These are phyloP conservation scores for Cymbopogon citratus DNA, from an alignment of 176 grass and related monocot genomes.

Conservation along the genomic window DNA sequence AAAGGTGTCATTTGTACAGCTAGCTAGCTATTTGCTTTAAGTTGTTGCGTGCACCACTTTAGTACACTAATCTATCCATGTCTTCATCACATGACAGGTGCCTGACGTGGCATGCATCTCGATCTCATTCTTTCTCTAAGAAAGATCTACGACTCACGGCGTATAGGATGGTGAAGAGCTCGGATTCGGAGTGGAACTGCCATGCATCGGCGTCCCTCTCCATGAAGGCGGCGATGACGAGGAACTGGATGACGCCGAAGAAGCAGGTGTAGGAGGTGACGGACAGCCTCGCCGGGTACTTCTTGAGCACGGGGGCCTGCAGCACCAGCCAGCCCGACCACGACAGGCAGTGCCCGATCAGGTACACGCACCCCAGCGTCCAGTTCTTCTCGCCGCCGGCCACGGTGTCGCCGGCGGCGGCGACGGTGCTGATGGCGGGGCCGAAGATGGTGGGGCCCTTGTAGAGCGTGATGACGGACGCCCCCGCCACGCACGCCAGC, in stretches of 20 bases:
- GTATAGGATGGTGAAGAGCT: slow-evolving; percentile 95
- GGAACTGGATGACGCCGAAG: slow-evolving; percentile 97
- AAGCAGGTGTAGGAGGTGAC: slow-evolving; percentile 99
- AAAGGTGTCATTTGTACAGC: slow-evolving; percentile 14
- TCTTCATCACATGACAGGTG: neutral
- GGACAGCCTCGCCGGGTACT: slow-evolving; percentile 85
- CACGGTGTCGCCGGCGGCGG: neutral
- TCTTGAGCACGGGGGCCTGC: slow-evolving; percentile 90
- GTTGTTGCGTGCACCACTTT: neutral
- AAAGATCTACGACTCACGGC: slow-evolving; percentile 34
- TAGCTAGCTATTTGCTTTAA: neutral
- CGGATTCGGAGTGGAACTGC: slow-evolving; percentile 86
- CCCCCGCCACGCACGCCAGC: slow-evolving; percentile 75
- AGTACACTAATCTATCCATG: neutral
- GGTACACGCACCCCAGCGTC: slow-evolving; percentile 89
- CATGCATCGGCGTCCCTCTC: slow-evolving; percentile 83
- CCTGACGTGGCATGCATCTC: neutral
- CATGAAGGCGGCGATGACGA: slow-evolving; percentile 95
- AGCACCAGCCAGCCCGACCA: slow-evolving; percentile 99
- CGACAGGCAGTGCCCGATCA: slow-evolving; percentile 95
- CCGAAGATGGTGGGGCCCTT: slow-evolving; percentile 78
- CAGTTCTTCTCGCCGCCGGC: slow-evolving; percentile 48
- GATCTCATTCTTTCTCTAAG: too few relatives aligned
- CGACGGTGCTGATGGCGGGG: slow-evolving; percentile 13
- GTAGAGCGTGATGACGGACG: slow-evolving; percentile 90